A percentile compares a stretch with the other conserved stretches of the same genome.
Conservation (phyloP, 202 grass and related monocot genomes). For the Dendrocalamus latiflorus region DNA sequence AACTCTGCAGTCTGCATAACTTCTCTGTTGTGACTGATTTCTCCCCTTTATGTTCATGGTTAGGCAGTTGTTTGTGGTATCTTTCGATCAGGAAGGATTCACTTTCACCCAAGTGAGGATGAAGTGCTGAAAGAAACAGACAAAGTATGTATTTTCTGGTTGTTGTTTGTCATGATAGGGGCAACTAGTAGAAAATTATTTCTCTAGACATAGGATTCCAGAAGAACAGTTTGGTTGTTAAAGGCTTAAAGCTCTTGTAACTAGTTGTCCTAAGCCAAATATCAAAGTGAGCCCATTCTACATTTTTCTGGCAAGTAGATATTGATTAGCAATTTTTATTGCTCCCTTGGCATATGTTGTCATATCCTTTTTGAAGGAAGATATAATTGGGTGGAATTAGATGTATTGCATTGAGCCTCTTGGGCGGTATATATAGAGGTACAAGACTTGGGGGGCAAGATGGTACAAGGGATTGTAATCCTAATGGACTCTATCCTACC, state of each 20-base stretch:
- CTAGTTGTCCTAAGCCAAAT: neutral
- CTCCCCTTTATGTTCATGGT: constrained; percentile 38
- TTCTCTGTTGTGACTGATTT: constrained; percentile 32
- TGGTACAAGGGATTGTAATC: too few species aligned
- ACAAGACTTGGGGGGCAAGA: too few species aligned
- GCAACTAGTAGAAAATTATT: neutral
- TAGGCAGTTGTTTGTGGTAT: constrained; percentile 91
- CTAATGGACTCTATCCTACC: too few species aligned
- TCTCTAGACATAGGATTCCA: neutral
- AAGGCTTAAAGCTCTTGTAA: neutral
- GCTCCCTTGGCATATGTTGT: neutral
- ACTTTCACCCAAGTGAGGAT: constrained; percentile 82
- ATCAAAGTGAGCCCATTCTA: constrained; percentile 12
- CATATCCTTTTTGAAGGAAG: too few species aligned
- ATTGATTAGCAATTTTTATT: neutral
- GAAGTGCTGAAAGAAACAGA: constrained; percentile 81
- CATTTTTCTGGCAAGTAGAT: neutral
- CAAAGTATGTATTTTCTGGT: constrained; percentile 57
- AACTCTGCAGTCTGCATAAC: neutral
- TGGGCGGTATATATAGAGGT: too few species aligned
- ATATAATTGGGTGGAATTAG: too few species aligned
- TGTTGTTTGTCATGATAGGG: neutral
- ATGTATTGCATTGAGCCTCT: too few species aligned
- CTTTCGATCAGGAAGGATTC: constrained; percentile 68
- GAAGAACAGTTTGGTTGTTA: constrained; percentile 1